phyloP scores from a whole-genome alignment of 495 filamentous ascomycete genomes.

The Glonium stellatum region DNA sequence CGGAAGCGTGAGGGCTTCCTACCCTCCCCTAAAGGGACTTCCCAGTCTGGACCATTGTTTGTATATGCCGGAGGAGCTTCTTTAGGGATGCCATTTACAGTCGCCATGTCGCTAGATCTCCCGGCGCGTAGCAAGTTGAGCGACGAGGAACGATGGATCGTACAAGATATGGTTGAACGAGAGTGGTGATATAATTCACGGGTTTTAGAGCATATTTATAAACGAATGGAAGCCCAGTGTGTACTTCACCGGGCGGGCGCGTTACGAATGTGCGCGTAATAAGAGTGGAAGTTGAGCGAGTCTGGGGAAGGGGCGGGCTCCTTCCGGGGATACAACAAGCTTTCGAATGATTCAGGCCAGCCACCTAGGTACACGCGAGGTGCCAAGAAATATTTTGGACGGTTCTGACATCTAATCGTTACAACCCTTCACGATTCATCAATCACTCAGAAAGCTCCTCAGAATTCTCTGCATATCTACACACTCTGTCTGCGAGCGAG shows the following conservation, averaged over 20 bases:
- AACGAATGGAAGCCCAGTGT: neutral
- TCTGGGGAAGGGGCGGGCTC: neutral
- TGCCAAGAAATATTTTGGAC: neutral
- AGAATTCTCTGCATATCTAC: too few species aligned
- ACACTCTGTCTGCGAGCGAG: too few species aligned
- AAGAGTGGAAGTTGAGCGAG: neutral
- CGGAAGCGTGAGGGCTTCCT: constrained; percentile 5
- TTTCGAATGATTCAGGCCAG: too few species aligned
- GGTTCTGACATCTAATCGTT: too few species aligned
- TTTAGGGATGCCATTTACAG: neutral
- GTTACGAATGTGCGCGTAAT: neutral
- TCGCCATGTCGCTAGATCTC: neutral
- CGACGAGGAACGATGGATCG: neutral
- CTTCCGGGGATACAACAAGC: neutral
- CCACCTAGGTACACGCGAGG: neutral
- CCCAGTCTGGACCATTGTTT: constrained; percentile 6
- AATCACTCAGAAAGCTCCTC: too few species aligned
- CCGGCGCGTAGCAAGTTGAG: neutral
- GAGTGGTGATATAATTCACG: neutral
- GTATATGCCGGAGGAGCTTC: constrained; percentile 10
- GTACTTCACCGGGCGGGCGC: neutral
- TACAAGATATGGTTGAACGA: neutral
- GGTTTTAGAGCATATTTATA: neutral
- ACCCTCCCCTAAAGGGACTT: constrained; percentile 6
- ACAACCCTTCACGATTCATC: too few species aligned